Base-by-base conservation (phyloP, 2,329 filamentous ascomycete genomes). In the Fusarium sp. region DNA sequence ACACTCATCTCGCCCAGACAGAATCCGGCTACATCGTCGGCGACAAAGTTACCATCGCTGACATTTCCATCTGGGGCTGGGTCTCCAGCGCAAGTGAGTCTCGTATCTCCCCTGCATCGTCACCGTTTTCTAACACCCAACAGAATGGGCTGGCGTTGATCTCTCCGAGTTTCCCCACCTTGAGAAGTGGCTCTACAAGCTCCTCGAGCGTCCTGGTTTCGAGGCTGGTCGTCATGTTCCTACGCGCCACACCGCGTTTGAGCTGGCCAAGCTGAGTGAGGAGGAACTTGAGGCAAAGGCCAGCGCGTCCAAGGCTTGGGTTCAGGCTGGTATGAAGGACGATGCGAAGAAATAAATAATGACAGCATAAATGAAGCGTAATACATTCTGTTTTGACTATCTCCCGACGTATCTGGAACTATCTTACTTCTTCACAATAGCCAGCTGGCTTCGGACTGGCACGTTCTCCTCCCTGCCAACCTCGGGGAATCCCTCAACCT, bases 1-100 rank as follows among this genome's bases (percentile, higher is more conserved):
- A 97, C 79, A 90, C 88, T 54, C 91, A 95, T 63, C 89, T 98
- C 48, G 81, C 84, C 71, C 86, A 87, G 78, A 87, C 87, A 10
- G 80, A 82, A 6, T 88, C 86, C 0, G 89, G 88, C 18, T 92
- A 87, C 79, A 82, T 92, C 18, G 90, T 92, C 49, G 93, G 93
- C 41, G 89, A 93, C 80, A 89, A 89, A 71, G 85, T 88, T 70
- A 94, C 92, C 48, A 90, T 93, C 74, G 94, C 94, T 4, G 95
- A 98, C 81, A 93, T 98, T 69, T 87, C 93, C 47, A 90, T 90
- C 81, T 95, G 92, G 89, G 93, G 93, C 33, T 97, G 94, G 94
- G 87, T 96, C 9, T 86, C 90, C 9, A 60, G 81, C 20, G 81
- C 84, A 41, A 81, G 87, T 89, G 80, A 70, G 81, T 77, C 13